phyloP scores from a whole-genome alignment of 2,329 filamentous ascomycete genomes.

The Fusarium proliferatum region DNA sequence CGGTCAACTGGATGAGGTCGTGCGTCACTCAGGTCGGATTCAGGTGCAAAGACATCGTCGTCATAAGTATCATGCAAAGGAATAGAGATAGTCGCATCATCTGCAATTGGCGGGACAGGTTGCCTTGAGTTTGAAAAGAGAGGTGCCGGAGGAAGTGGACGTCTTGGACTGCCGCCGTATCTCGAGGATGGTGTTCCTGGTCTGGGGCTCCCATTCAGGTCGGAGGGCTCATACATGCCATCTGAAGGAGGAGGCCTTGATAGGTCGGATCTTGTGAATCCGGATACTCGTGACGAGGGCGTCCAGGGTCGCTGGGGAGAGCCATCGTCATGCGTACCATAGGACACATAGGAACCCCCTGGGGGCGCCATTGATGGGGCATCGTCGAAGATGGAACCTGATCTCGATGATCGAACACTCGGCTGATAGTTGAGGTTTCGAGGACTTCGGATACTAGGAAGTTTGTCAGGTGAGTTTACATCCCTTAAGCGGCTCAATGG shows the following conservation, averaged over 20 bases:
- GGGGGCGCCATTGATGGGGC: constrained; percentile 70
- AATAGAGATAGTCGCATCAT: constrained; percentile 79
- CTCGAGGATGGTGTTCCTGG: constrained; percentile 90
- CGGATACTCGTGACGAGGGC: constrained; percentile 59
- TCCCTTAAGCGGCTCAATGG: constrained; percentile 37
- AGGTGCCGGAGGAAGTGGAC: constrained; percentile 89
- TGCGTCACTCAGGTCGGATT: constrained; percentile 64
- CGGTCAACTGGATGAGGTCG: constrained; percentile 62
- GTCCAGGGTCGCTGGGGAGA: constrained; percentile 70
- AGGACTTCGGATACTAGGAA: constrained; percentile 56
- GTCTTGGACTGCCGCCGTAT: constrained; percentile 87
- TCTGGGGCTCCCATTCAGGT: constrained; percentile 88
- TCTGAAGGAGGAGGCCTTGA: constrained; percentile 76
- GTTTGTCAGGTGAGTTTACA: constrained; percentile 55
- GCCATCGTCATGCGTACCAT: constrained; percentile 54
- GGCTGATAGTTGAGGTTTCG: constrained; percentile 61
- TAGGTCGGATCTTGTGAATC: constrained; percentile 59
- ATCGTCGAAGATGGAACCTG: constrained; percentile 64
- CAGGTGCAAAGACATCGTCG: constrained; percentile 80
- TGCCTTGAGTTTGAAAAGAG: constrained; percentile 74
- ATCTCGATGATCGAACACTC: constrained; percentile 61
- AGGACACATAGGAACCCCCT: constrained; percentile 72
- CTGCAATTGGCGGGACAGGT: constrained; percentile 65
- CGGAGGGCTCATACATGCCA: constrained; percentile 83
- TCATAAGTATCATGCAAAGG: constrained; percentile 68